These are phyloP conservation scores for Colletotrichum sublineola DNA, from an alignment of 2,329 filamentous ascomycete species.

Conservation along the genomic window DNA sequence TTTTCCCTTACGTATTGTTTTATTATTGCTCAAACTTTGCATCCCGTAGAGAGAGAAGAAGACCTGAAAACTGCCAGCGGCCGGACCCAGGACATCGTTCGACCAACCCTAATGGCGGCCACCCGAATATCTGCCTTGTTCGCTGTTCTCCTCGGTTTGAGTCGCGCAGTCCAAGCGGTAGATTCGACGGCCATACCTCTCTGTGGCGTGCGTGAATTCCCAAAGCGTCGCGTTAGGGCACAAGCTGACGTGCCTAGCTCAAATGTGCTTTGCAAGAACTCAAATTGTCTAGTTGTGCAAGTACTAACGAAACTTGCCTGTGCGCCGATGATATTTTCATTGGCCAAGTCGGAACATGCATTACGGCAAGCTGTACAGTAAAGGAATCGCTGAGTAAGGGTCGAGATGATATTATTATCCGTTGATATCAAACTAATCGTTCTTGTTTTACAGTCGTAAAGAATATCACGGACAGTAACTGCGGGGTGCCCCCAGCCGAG, in stretches of 20 bases:
- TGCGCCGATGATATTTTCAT: not conserved
- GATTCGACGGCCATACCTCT: not conserved
- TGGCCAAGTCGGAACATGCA: not conserved
- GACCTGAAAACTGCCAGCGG: not conserved
- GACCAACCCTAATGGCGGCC: not conserved
- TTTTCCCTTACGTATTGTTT: not conserved
- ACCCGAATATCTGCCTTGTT: not conserved
- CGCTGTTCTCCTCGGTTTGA: not conserved
- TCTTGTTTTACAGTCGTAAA: not conserved
- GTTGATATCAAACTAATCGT: not conserved
- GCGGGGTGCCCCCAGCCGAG: not conserved
- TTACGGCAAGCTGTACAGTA: not conserved
- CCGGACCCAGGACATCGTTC: not conserved
- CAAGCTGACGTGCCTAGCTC: not conserved
- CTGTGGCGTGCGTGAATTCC: not conserved
- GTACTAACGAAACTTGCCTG: not conserved
- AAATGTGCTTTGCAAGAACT: not conserved
- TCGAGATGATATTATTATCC: not conserved
- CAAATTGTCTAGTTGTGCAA: not conserved
- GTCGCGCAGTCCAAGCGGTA: not conserved
- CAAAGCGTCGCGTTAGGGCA: not conserved
- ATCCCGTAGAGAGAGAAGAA: not conserved
- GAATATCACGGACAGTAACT: not conserved
- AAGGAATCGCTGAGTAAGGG: not conserved
- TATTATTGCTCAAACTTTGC: not conserved